Conservation (phyloP, 164 flowering plant species). For the Taxillus chinensis region DNA sequence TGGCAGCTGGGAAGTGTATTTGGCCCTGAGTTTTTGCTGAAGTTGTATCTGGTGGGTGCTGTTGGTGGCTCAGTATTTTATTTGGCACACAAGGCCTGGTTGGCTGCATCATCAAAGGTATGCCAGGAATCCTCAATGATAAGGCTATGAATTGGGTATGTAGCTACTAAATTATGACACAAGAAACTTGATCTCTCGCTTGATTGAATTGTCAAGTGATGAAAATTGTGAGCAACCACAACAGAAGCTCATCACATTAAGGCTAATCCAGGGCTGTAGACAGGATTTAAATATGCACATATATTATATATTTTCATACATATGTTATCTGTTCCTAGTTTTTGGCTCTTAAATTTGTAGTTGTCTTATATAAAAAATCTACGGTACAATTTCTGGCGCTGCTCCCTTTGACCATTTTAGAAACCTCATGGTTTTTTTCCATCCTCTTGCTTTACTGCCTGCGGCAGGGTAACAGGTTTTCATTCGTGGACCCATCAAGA, state of each 20-base stretch:
- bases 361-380: too few relatives aligned
- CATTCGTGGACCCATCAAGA: conserved; percentile 30
- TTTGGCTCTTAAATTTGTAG: too few relatives aligned
- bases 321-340: too few relatives aligned
- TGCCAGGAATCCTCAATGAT: background rate
- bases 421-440: background rate
- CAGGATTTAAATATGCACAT: too few relatives aligned
- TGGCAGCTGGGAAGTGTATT: conserved; percentile 54
- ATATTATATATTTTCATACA: too few relatives aligned
- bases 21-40: conserved; percentile 73
- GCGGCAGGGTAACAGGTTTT: conserved; percentile 28
- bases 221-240: too few relatives aligned
- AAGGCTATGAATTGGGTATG: background rate
- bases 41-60: conserved; percentile 83
- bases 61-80: conserved; percentile 72
- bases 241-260: too few relatives aligned
- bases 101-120: conserved; percentile 49
- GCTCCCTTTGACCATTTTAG: background rate
- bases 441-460: conserved; percentile 7
- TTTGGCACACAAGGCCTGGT: conserved; percentile 51
- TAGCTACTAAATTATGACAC: too few relatives aligned
- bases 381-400: too few relatives aligned
- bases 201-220: too few relatives aligned
- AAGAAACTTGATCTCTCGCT: background rate
- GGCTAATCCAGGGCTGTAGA: too few relatives aligned